Evolutionary conservation across 306 rosid species (phyloP).

Genomic region (Phaseolus lunatus): DNA sequence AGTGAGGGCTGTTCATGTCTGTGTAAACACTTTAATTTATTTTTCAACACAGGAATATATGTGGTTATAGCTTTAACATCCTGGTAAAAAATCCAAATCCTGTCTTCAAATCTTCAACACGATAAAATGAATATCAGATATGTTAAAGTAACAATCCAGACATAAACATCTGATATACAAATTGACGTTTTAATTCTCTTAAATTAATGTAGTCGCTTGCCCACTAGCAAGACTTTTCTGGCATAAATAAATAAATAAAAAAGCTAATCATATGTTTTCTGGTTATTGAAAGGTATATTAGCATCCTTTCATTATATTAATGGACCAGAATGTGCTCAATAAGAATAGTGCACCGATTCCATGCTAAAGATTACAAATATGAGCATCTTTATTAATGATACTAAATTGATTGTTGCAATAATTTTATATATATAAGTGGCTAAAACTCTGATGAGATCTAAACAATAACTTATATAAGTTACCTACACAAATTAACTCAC

Average conservation of each 20-base stretch:
- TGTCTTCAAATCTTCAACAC: background rate
- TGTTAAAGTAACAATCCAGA: too few species aligned
- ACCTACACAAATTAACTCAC: background rate
- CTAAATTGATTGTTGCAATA: background rate
- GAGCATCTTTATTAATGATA: conserved; percentile 3
- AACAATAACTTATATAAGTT: background rate
- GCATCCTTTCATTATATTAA: conserved; percentile 31
- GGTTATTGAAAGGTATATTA: conserved; percentile 19
- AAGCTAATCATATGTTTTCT: conserved; percentile 25
- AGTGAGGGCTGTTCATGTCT: background rate
- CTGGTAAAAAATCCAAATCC: background rate
- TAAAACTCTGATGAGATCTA: background rate
- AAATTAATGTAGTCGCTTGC: conserved; percentile 17
- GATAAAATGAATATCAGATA: background rate
- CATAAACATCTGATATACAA: background rate
- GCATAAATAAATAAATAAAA: background rate
- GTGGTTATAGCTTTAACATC: conserved; percentile 2
- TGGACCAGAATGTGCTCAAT: conserved; percentile 27
- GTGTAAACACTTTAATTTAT: background rate
- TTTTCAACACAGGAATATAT: background rate
- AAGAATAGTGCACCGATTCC: conserved; percentile 28
- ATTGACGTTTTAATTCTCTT: background rate
- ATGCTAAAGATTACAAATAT: background rate
- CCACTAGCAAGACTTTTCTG: background rate
- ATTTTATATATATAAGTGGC: background rate